phyloP scores from a whole-genome alignment of 805 yeast genomes.

The Blastobotrys peoriensis region DNA sequence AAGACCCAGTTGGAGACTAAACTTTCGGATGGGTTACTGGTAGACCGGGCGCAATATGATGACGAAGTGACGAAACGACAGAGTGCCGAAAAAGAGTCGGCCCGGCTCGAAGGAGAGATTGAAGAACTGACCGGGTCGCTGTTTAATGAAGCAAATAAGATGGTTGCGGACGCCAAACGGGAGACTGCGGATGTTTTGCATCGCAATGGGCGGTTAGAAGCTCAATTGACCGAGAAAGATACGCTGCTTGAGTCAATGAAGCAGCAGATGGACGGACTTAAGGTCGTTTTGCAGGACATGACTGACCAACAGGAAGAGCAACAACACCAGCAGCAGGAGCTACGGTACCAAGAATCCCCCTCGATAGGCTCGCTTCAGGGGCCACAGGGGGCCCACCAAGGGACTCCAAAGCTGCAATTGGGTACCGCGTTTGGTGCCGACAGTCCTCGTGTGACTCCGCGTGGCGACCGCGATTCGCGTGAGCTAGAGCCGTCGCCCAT shows the following conservation, averaged over 20 bases:
- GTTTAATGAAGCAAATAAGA: constrained; percentile 76
- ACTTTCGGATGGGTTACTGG: constrained; percentile 19
- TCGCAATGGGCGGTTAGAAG: constrained; percentile 66
- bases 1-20: constrained; percentile 14
- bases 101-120: constrained; percentile 60
- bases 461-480: not conserved
- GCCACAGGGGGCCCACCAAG: not conserved
- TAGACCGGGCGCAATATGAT: constrained; percentile 18
- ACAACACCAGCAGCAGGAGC: constrained; percentile 3
- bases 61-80: constrained; percentile 25
- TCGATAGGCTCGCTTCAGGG: not conserved
- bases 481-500: not conserved
- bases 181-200: constrained; percentile 43
- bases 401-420: not conserved
- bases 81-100: constrained; percentile 52
- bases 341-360: not conserved
- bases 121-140: constrained; percentile 73
- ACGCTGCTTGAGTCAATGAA: constrained; percentile 56
- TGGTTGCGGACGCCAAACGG: constrained; percentile 75
- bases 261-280: constrained; percentile 60
- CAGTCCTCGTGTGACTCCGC: not conserved
- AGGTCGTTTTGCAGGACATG: constrained; percentile 51
- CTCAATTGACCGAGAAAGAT: constrained; percentile 74
- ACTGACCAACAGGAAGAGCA: constrained; percentile 36
- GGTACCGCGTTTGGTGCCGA: not conserved